Evolutionary conservation across 2,329 filamentous ascomycete genomes (phyloP).

Genomic region (Stagonosporopsis rhizophila): DNA sequence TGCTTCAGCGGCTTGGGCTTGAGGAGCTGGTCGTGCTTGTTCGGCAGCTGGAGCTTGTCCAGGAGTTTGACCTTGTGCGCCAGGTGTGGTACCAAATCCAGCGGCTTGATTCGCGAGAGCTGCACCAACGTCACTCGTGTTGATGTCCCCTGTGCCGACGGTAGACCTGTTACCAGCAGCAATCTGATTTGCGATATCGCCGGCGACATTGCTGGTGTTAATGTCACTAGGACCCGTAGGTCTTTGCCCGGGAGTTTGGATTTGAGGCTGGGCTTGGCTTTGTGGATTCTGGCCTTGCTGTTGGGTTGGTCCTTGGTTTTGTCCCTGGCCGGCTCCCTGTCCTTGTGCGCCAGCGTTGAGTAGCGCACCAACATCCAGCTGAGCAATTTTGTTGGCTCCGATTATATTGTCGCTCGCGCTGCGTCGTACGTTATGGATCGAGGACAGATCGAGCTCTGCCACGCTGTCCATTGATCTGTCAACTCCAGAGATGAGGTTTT

Average conservation of each 20-base stretch:
- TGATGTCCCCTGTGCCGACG: conserved; percentile 18
- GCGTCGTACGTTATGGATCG: conserved; percentile 16
- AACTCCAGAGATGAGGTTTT: conserved; percentile 36
- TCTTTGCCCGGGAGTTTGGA: conserved; percentile 6
- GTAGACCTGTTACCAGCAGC: conserved; percentile 20
- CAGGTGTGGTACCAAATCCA: conserved; percentile 21
- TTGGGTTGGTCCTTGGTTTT: conserved; percentile 7
- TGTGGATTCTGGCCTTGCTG: not conserved
- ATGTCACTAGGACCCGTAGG: conserved; percentile 19
- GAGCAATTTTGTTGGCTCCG: conserved; percentile 23
- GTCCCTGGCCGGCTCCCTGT: conserved; percentile 17
- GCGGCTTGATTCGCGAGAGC: conserved; percentile 30
- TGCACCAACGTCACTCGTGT: conserved; percentile 19
- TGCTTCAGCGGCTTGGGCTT: not conserved
- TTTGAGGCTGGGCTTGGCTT: conserved; percentile 11
- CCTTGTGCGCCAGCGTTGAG: conserved; percentile 25
- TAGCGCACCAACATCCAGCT: conserved; percentile 30
- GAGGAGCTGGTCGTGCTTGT: conserved; percentile 5
- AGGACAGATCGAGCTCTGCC: conserved; percentile 21
- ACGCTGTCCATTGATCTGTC: conserved; percentile 24
- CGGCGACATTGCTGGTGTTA: conserved; percentile 20
- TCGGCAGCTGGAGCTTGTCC: conserved; percentile 5
- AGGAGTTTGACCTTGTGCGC: conserved; percentile 14
- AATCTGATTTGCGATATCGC: conserved; percentile 30
- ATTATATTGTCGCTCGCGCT: conserved; percentile 17